A percentile compares a stretch with the other conserved stretches of the same genome.
These are phyloP conservation scores for Talaromyces rugulosus DNA, from an alignment of 2,329 filamentous ascomycete species.

Conservation along the genomic window DNA sequence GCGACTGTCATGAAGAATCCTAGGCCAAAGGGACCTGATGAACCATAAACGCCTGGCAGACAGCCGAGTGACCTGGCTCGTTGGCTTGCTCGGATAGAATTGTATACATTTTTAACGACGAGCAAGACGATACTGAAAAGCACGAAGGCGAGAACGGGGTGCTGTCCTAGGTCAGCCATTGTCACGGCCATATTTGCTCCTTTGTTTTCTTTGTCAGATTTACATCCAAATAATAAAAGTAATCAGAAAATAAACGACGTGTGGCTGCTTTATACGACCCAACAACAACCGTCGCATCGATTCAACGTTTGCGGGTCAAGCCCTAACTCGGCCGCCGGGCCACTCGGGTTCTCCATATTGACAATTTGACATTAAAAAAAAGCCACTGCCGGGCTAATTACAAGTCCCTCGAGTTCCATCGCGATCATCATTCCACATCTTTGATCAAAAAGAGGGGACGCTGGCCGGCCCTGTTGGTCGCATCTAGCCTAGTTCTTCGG, in stretches of 20 bases:
- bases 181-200: not conserved
- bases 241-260: not conserved
- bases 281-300: not conserved
- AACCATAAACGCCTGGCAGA: constrained; percentile 4
- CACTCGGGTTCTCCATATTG: not conserved
- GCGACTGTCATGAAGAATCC: constrained; percentile 7
- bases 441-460: not conserved
- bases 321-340: not conserved
- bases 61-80: constrained; percentile 6
- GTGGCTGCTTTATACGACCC: not conserved
- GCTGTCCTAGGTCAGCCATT: not conserved
- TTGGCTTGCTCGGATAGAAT: not conserved
- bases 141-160: not conserved
- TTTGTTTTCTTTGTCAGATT: not conserved
- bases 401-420: not conserved
- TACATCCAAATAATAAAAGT: not conserved
- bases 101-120: constrained; percentile 1
- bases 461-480: not conserved
- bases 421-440: not conserved
- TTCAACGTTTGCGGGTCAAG: not conserved
- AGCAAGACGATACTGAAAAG: not conserved
- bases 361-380: not conserved
- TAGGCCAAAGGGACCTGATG: constrained; percentile 7
- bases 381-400: too few relatives aligned
- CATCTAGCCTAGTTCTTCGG: constrained; percentile 10